Evolutionary conservation across 352 stramenopile species (phyloP).

Genomic region (Globisporangium cederbergense): DNA sequence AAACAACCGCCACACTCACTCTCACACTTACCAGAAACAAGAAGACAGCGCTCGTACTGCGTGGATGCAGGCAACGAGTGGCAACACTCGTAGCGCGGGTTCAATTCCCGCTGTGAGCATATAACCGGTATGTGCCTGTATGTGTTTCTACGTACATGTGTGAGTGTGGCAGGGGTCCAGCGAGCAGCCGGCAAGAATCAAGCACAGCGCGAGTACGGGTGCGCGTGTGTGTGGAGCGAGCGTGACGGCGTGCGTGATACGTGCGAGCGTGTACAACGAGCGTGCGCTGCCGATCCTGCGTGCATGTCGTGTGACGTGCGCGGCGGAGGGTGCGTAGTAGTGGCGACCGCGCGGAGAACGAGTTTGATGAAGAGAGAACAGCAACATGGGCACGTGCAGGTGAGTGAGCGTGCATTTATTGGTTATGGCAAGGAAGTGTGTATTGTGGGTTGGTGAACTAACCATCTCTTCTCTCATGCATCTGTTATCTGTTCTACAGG

Average conservation of each 20-base stretch:
- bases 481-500: neutral
- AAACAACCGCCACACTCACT: too few relatives aligned
- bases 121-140: neutral
- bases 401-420: neutral
- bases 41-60: neutral
- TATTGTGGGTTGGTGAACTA: neutral
- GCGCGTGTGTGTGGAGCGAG: neutral
- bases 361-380: conserved; percentile 1
- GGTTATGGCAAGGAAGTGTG: neutral
- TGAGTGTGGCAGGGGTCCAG: neutral
- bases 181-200: neutral
- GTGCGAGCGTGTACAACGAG: too few relatives aligned
- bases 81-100: neutral
- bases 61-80: neutral
- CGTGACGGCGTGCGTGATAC: neutral
- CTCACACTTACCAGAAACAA: neutral
- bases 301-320: neutral
- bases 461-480: neutral
- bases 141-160: neutral
- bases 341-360: neutral
- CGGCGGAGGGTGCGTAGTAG: neutral
- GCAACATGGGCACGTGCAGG: neutral
- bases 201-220: conserved; percentile 1
- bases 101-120: neutral
- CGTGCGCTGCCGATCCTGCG: neutral